Evolutionary conservation across 768 basidiomycete genomes (phyloP).

Genomic region (Tulasnella sp.): DNA sequence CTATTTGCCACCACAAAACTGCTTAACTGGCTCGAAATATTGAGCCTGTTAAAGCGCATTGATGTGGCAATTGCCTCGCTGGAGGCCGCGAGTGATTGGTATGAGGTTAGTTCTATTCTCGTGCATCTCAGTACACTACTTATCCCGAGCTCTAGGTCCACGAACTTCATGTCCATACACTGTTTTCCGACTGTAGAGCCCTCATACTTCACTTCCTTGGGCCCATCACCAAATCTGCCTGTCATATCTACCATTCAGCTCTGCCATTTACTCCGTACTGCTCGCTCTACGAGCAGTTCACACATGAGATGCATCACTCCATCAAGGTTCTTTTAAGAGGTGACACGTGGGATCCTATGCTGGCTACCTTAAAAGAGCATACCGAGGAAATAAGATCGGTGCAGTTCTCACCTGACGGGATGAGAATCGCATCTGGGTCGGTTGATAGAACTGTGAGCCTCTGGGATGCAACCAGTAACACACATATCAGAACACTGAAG

Average conservation of each 20-base stretch:
- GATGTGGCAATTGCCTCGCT: background rate
- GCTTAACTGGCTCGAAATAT: background rate
- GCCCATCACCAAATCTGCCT: no score
- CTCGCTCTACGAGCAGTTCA: no score
- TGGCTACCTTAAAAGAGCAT: conserved; percentile 17
- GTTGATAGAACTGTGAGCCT: conserved; percentile 22
- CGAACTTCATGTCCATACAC: no score
- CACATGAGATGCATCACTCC: no score
- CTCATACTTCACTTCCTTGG: no score
- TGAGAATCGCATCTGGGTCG: conserved; percentile 21
- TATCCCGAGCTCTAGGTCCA: no score
- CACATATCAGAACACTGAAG: conserved; percentile 1
- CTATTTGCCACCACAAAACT: conserved; percentile 2
- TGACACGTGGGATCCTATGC: conserved; percentile 9
- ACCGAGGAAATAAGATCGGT: conserved; percentile 19
- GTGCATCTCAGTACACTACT: no score
- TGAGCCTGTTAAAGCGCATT: background rate
- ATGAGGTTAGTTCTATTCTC: background rate
- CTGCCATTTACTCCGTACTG: no score
- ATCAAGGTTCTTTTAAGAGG: no score
- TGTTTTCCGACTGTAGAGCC: no score
- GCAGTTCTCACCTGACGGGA: conserved; percentile 22
- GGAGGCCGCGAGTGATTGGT: background rate
- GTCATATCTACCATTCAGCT: no score
- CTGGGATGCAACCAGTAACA: conserved; percentile 21